phyloP scores from a whole-genome alignment of 176 grass and related monocot genomes.

The Raddia guianensis region DNA sequence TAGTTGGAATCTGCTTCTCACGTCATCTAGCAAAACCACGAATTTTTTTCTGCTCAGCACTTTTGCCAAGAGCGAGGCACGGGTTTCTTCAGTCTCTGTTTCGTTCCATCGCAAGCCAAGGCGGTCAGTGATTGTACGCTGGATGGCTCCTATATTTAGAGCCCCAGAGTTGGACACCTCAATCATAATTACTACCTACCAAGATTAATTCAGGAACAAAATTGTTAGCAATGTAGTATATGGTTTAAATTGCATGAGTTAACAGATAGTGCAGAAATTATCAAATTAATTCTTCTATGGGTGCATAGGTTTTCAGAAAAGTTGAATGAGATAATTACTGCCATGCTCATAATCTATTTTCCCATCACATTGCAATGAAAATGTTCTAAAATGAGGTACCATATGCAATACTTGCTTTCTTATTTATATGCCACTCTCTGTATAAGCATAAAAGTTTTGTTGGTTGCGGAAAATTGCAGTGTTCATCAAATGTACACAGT shows the following conservation, averaged over 20 bases:
- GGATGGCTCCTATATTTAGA: constrained; percentile 45
- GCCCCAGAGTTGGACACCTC: constrained; percentile 55
- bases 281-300: background rate
- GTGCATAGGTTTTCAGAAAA: too few species aligned
- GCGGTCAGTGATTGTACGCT: constrained; percentile 45
- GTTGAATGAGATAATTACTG: background rate
- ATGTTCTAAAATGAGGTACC: background rate
- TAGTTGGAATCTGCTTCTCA: constrained; percentile 43
- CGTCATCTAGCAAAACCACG: constrained; percentile 63
- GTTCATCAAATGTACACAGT: too few species aligned
- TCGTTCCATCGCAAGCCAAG: constrained; percentile 57
- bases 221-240: background rate
- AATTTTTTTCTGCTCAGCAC: constrained; percentile 51
- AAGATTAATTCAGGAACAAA: constrained; percentile 6
- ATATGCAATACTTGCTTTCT: background rate
- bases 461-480: too few species aligned
- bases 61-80: constrained; percentile 51
- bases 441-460: background rate
- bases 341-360: background rate
- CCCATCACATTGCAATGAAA: background rate
- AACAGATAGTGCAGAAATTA: background rate
- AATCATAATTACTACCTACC: constrained; percentile 60
- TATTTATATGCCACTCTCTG: too few species aligned
- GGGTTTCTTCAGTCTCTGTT: constrained; percentile 13
- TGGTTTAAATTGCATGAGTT: background rate